These are phyloP conservation scores for Myriosclerotinia curreyana DNA, from an alignment of 2,329 filamentous ascomycete species.

Conservation along the genomic window DNA sequence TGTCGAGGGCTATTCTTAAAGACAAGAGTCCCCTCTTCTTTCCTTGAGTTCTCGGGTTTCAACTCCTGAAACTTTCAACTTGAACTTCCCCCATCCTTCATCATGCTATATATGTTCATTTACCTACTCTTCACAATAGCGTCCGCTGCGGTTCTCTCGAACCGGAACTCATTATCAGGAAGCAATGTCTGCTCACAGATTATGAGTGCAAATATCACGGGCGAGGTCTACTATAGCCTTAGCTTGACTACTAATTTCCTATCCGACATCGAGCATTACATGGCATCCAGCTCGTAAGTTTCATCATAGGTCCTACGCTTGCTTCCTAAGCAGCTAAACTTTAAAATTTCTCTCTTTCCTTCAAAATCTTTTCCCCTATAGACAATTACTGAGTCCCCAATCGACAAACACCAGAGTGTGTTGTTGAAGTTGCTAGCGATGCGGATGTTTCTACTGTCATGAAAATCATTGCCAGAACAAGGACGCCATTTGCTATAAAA, in stretches of 20 bases:
- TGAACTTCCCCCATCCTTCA: not conserved
- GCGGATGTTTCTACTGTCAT: slow-evolving; percentile 35
- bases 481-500: slow-evolving; percentile 41
- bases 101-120: slow-evolving; percentile 4
- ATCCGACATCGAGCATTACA: slow-evolving; percentile 33
- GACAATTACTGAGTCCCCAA: no score
- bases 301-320: no score
- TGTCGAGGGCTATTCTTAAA: no score
- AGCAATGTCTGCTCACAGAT: slow-evolving; percentile 21
- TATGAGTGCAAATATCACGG: not conserved
- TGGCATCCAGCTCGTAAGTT: slow-evolving; percentile 31
- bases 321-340: no score
- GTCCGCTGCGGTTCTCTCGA: not conserved
- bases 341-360: no score
- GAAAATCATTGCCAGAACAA: slow-evolving; percentile 30
- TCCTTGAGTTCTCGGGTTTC: no score
- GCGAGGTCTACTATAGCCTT: slow-evolving; percentile 3
- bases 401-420: slow-evolving; percentile 32
- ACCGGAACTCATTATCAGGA: not conserved
- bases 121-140: slow-evolving; percentile 2
- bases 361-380: no score
- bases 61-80: no score
- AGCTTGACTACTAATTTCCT: slow-evolving; percentile 20
- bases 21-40: no score
- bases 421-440: slow-evolving; percentile 32